Evolutionary conservation across 768 basidiomycete genomes (phyloP).

Genomic region (Naganishia kalamii): DNA sequence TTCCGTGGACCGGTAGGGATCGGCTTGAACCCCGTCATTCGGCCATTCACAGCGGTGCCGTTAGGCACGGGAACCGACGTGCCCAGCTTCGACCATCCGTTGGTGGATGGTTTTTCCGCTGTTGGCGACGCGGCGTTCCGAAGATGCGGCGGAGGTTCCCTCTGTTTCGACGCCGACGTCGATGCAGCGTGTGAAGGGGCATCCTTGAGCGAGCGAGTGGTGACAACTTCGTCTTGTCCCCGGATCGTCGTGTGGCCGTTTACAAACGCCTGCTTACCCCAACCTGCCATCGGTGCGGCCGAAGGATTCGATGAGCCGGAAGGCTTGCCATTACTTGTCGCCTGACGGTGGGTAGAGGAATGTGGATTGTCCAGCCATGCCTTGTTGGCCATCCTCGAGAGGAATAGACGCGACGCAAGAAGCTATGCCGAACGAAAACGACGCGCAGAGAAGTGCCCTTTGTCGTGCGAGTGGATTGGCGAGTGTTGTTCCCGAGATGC

Average conservation of each 20-base stretch:
- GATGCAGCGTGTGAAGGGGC: neutral
- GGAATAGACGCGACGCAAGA: no score
- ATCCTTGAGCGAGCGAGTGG: neutral
- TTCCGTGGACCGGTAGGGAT: slow-evolving; percentile 7
- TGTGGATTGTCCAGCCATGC: slow-evolving; percentile 2
- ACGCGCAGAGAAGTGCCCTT: no score
- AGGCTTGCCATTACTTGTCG: slow-evolving; percentile 2
- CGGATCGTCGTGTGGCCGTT: neutral
- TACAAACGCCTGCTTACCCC: neutral
- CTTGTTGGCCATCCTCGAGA: slow-evolving; percentile 17
- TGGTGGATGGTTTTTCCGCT: neutral
- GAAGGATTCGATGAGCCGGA: no score
- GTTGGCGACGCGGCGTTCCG: no score
- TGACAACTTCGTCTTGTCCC: neutral
- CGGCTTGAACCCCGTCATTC: neutral
- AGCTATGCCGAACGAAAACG: no score
- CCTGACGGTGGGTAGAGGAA: neutral
- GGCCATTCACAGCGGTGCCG: neutral
- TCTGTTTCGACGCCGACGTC: neutral
- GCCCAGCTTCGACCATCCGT: slow-evolving; percentile 8
- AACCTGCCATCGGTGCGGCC: neutral
- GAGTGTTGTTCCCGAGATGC: no score
- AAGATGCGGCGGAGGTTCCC: no score
- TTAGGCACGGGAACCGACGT: neutral
- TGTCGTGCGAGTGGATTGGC: no score